Percentiles rank a stretch among this genome's conserved stretches.
phyloP scores from a whole-genome alignment of 208 protist genomes.

The Wallacemonas rigidus region DNA sequence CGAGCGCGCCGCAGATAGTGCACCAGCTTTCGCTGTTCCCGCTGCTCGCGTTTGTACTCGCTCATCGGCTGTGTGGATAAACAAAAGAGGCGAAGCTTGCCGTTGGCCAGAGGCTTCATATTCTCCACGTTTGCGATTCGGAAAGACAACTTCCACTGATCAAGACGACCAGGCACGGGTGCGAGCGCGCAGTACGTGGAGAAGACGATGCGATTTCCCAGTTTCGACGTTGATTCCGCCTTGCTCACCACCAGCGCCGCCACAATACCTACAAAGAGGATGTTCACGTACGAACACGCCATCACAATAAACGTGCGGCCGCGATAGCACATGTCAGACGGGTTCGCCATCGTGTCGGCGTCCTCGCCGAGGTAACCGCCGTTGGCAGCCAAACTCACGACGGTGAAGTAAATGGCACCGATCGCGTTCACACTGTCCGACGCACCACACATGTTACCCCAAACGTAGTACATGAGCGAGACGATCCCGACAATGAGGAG shows the following conservation, averaged over 20 bases:
- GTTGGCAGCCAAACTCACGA: constrained; percentile 84
- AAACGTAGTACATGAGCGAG: constrained; percentile 52
- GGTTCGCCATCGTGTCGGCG: constrained; percentile 55
- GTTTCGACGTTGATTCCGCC: constrained; percentile 63
- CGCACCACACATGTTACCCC: constrained; percentile 62
- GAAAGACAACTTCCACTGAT: constrained; percentile 65
- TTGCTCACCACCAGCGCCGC: constrained; percentile 85
- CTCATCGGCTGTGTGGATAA: constrained; percentile 55
- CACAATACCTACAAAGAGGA: constrained; percentile 84
- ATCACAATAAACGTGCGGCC: constrained; percentile 78
- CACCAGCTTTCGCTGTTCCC: constrained; percentile 25
- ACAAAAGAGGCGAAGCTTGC: constrained; percentile 71
- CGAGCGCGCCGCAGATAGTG: constrained; percentile 22
- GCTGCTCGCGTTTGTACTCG: constrained; percentile 42
- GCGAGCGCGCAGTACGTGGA: constrained; percentile 78
- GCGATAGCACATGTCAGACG: constrained; percentile 62
- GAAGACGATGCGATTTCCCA: constrained; percentile 80
- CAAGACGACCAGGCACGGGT: constrained; percentile 36
- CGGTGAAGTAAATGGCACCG: constrained; percentile 73
- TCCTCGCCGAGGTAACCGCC: constrained; percentile 86
- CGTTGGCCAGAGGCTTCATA: constrained; percentile 56
- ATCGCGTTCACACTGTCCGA: constrained; percentile 34
- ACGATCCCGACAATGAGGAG: constrained; percentile 59
- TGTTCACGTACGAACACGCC: constrained; percentile 78
- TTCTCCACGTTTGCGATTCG: constrained; percentile 80